These are phyloP conservation scores for Rhizophora mangle DNA, from an alignment of 345 rosid genomes.

Conservation along the genomic window DNA sequence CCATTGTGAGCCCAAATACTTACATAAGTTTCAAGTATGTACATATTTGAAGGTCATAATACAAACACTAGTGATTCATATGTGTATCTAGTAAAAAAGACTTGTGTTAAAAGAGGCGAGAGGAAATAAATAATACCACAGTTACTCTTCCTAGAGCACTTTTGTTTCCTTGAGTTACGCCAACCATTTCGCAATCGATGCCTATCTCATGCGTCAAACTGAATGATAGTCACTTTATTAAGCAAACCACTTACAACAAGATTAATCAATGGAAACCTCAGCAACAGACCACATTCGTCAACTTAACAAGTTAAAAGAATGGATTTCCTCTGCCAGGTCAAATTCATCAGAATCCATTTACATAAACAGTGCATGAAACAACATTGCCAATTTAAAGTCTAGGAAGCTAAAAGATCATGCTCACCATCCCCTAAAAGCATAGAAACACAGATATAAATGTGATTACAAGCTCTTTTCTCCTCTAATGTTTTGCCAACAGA, in stretches of 20 bases:
- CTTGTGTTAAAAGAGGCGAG: not conserved
- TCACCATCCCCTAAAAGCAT: no score
- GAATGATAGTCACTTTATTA: constrained; percentile 30
- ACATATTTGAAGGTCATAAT: not conserved
- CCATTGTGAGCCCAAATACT: not conserved
- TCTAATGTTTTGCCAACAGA: no score
- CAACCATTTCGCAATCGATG: constrained; percentile 99
- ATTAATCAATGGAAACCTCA: not conserved
- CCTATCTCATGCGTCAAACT: constrained; percentile 84
- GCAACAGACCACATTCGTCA: not conserved
- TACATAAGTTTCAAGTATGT: not conserved
- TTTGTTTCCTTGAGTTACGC: constrained; percentile 78
- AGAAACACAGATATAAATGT: no score
- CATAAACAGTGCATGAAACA: no score
- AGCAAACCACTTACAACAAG: constrained; percentile 1
- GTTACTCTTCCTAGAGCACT: constrained; percentile 95
- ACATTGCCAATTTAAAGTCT: no score
- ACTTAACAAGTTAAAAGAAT: not conserved
- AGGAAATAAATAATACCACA: constrained; percentile 47
- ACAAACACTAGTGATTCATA: not conserved
- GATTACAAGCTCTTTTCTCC: no score
- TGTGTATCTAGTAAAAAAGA: not conserved
- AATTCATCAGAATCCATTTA: no score
- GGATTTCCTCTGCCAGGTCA: no score
- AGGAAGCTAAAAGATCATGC: no score